These are phyloP conservation scores for Pichia sp. DNA, from an alignment of 1,139 yeast species.

Conservation along the genomic window DNA sequence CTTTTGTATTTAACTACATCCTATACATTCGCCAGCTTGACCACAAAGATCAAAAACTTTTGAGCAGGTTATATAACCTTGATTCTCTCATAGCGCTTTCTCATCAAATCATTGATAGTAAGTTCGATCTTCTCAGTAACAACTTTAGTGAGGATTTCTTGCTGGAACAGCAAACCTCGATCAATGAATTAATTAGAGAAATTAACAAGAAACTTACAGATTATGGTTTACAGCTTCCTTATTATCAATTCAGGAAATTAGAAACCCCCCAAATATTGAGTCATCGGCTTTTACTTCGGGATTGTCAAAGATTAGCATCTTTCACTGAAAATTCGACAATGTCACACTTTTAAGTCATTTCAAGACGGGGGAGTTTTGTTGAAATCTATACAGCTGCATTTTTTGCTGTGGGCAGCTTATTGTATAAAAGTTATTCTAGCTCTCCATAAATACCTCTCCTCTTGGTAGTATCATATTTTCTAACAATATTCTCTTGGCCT, in stretches of 20 bases:
- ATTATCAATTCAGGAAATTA: background rate
- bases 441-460: slow-evolving; percentile 54
- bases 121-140: background rate
- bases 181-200: slow-evolving; percentile 4
- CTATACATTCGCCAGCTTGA: background rate
- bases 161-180: background rate
- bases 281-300: background rate
- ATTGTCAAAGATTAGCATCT: background rate
- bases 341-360: too few relatives aligned
- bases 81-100: background rate
- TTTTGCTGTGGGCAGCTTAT: too few relatives aligned
- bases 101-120: slow-evolving; percentile 5
- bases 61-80: slow-evolving; percentile 1
- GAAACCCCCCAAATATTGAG: slow-evolving; percentile 14
- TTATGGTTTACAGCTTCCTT: slow-evolving; percentile 9
- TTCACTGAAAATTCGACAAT: background rate
- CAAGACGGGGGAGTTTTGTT: too few relatives aligned
- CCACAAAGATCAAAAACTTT: background rate
- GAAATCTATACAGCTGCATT: too few relatives aligned
- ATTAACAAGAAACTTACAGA: slow-evolving; percentile 11
- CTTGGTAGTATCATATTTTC: slow-evolving; percentile 92
- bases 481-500: slow-evolving; percentile 84
- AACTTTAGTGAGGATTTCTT: background rate
- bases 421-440: slow-evolving; percentile 19
- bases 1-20: slow-evolving; percentile 8